Conservation (phyloP, 2,329 filamentous ascomycete genomes). For the Colletotrichum ledebouriae region DNA sequence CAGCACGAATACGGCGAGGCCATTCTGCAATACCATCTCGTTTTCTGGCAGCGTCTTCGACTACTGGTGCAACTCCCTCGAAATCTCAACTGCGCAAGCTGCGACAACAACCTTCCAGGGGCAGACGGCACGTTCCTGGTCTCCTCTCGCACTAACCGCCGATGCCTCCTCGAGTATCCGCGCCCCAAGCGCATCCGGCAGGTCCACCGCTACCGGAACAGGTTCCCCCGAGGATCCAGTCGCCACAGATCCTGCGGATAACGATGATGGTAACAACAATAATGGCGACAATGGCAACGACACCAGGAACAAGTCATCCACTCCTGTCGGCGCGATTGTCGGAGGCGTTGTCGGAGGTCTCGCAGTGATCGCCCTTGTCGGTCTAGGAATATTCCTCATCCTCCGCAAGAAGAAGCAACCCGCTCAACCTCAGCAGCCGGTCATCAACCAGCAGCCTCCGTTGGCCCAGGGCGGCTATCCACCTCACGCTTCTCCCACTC, state of each 20-base stretch:
- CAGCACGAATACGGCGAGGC: conserved; percentile 53
- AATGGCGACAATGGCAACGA: neutral
- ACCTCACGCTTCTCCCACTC: conserved; percentile 4
- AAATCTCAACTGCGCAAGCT: conserved; percentile 51
- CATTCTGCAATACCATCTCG: conserved; percentile 61
- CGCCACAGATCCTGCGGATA: conserved; percentile 30
- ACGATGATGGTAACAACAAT: conserved; percentile 24
- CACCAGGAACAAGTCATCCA: conserved; percentile 27
- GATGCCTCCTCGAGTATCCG: conserved; percentile 12
- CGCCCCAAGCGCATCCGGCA: conserved; percentile 13
- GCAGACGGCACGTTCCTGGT: conserved; percentile 51
- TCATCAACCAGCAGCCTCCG: conserved; percentile 14
- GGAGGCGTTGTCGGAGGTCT: conserved; percentile 56
- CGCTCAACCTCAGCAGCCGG: neutral
- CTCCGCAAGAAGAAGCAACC: conserved; percentile 49
- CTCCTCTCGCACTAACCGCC: conserved; percentile 34
- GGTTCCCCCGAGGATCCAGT: conserved; percentile 11
- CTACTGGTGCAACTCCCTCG: conserved; percentile 58
- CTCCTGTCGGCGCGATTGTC: conserved; percentile 53
- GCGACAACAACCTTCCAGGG: conserved; percentile 58
- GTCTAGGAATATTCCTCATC: conserved; percentile 50
- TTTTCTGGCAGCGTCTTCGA: conserved; percentile 58
- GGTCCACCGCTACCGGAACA: conserved; percentile 2
- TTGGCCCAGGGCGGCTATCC: conserved; percentile 32
- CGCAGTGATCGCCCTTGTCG: conserved; percentile 50